phyloP scores from a whole-genome alignment of 2,329 filamentous ascomycete genomes.

The Cyanodermella asteris region DNA sequence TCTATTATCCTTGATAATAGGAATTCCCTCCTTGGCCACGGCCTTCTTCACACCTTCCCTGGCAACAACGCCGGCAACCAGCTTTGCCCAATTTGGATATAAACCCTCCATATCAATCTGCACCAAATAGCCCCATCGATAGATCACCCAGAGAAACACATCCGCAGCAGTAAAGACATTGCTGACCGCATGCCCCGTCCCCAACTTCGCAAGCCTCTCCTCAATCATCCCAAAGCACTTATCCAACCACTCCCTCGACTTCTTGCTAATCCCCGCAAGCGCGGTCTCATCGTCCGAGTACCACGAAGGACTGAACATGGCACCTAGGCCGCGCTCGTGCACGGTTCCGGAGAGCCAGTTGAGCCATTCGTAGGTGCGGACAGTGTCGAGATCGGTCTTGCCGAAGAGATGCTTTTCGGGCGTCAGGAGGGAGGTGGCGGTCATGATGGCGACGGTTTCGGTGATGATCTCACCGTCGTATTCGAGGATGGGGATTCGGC shows the following conservation, averaged over 20 bases:
- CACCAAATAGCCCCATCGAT: too few species aligned
- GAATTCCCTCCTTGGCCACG: too few species aligned
- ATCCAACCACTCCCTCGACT: neutral
- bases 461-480: slow-evolving; percentile 1
- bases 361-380: slow-evolving; percentile 1
- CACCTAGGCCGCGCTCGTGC: slow-evolving; percentile 1
- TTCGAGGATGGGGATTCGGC: neutral
- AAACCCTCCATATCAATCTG: too few species aligned
- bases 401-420: slow-evolving; percentile 1
- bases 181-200: neutral
- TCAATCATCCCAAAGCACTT: neutral
- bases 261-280: neutral
- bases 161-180: slow-evolving; percentile 1
- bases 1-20: too few species aligned
- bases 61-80: too few species aligned
- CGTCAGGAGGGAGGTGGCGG: neutral
- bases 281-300: slow-evolving; percentile 1
- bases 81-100: too few species aligned
- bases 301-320: neutral
- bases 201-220: neutral
- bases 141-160: slow-evolving; percentile 1
- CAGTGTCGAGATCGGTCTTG: neutral
- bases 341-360: slow-evolving; percentile 1
- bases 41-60: too few species aligned
- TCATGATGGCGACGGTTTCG: slow-evolving; percentile 1